Evolutionary conservation across 257 asterid species (phyloP).

Genomic region (Agastache rugosa): DNA sequence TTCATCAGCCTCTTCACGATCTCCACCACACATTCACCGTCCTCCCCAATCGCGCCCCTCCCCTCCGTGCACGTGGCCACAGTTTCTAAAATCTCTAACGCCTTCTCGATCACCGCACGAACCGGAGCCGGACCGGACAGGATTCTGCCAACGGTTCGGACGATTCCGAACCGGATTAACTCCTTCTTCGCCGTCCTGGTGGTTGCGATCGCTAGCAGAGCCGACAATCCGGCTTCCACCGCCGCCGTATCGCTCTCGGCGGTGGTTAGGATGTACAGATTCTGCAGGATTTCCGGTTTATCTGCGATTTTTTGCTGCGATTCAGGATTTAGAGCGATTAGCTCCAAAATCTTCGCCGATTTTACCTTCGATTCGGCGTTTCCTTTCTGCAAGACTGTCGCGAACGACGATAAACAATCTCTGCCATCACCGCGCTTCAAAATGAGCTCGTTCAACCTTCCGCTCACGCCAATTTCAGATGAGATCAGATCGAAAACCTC

Average conservation of each 20-base stretch:
- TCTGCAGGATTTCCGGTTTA: conserved; percentile 52
- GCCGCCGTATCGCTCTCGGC: conserved; percentile 41
- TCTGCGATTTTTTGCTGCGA: conserved; percentile 63
- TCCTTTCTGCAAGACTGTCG: conserved; percentile 56
- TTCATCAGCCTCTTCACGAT: conserved; percentile 75
- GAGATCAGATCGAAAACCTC: conserved; percentile 58
- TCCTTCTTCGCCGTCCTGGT: conserved; percentile 69
- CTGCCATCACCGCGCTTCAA: conserved; percentile 34
- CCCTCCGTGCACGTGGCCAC: conserved; percentile 85
- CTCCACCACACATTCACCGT: conserved; percentile 62
- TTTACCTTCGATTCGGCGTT: conserved; percentile 56
- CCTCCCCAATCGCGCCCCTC: conserved; percentile 64
- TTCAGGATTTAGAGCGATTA: conserved; percentile 58
- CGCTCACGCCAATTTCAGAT: conserved; percentile 50
- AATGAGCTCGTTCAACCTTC: conserved; percentile 50
- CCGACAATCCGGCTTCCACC: conserved; percentile 61
- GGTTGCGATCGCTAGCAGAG: conserved; percentile 58
- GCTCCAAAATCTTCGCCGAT: conserved; percentile 60
- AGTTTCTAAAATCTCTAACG: conserved; percentile 51
- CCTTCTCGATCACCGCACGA: conserved; percentile 51
- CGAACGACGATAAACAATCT: conserved; percentile 49
- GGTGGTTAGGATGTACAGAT: conserved; percentile 48
- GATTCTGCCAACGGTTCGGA: conserved; percentile 49
- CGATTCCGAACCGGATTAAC: conserved; percentile 69
- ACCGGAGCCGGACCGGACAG: conserved; percentile 51